Conservation (phyloP, 1,139 yeast genomes). For the Kodamaea derodonti region DNA sequence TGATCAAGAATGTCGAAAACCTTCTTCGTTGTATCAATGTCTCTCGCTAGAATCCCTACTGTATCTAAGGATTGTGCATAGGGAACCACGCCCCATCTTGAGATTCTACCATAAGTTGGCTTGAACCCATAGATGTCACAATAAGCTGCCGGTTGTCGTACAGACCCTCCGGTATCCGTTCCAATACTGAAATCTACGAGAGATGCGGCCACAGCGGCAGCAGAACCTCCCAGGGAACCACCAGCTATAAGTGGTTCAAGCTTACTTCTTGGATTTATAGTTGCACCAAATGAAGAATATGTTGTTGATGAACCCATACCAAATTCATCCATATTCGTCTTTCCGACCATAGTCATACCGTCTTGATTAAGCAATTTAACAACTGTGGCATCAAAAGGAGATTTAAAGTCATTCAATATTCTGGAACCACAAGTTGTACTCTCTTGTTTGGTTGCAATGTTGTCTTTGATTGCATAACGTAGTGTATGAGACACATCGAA, state of each 20-base stretch:
- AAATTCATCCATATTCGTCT: conserved; percentile 94
- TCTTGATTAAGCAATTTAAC: conserved; percentile 46
- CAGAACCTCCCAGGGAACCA: conserved; percentile 96
- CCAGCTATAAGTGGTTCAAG: conserved; percentile 51
- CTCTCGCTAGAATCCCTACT: conserved; percentile 72
- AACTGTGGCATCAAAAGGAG: conserved; percentile 85
- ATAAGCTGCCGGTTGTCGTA: conserved; percentile 85
- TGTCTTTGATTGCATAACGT: conserved; percentile 55
- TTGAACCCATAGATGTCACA: conserved; percentile 84
- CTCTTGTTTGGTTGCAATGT: conserved; percentile 59
- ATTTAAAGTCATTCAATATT: conserved; percentile 51
- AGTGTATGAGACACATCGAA: not conserved
- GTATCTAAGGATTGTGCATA: conserved; percentile 95
- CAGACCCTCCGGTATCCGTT: conserved; percentile 97
- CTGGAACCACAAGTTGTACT: conserved; percentile 78
- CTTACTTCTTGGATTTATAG: conserved; percentile 58
- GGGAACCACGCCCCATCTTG: conserved; percentile 88
- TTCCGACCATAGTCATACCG: conserved; percentile 64
- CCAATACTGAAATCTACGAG: conserved; percentile 71
- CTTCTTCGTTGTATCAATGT: conserved; percentile 36
- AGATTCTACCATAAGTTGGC: conserved; percentile 87
- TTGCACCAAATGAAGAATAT: conserved; percentile 59
- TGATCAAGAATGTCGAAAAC: conserved; percentile 57
- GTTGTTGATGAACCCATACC: conserved; percentile 87
- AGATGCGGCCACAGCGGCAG: conserved; percentile 79